Conservation (phyloP, 257 asterid genomes). For the Nicotiana benthamiana region DNA sequence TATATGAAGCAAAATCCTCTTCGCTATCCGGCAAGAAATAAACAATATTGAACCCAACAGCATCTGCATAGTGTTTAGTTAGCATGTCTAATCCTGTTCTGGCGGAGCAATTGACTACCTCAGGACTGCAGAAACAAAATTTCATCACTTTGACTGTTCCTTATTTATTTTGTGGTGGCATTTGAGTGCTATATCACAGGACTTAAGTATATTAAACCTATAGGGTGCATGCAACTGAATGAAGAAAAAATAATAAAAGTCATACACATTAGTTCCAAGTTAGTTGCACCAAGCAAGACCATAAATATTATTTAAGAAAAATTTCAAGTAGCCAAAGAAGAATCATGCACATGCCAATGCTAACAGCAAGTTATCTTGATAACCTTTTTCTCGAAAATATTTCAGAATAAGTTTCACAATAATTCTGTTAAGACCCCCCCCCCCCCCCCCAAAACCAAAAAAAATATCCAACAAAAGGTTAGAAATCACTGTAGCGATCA, state of each 20-base stretch:
- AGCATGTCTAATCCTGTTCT: constrained; percentile 90
- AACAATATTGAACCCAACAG: constrained; percentile 71
- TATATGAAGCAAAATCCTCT: constrained; percentile 85
- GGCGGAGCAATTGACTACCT: constrained; percentile 77
- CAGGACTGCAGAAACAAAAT: constrained; percentile 50
- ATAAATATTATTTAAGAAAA: neutral
- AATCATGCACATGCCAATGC: neutral
- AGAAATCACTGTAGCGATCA: neutral
- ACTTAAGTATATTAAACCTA: neutral
- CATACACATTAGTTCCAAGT: neutral
- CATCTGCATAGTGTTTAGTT: constrained; percentile 76
- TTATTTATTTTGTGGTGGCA: neutral
- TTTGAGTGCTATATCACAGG: neutral
- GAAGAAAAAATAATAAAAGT: neutral
- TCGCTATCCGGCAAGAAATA: constrained; percentile 91
- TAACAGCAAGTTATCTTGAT: neutral
- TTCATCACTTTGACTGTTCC: neutral
- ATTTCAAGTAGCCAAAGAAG: neutral
- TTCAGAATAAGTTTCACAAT: neutral
- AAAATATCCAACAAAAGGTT: neutral
- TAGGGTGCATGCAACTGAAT: neutral
- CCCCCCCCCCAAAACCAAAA: neutral
- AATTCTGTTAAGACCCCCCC: neutral
- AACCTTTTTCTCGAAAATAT: neutral
- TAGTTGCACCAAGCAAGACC: neutral